Conservation (phyloP, 371 early-diverging fungal species). For the Lichtheimia corymbifera region DNA sequence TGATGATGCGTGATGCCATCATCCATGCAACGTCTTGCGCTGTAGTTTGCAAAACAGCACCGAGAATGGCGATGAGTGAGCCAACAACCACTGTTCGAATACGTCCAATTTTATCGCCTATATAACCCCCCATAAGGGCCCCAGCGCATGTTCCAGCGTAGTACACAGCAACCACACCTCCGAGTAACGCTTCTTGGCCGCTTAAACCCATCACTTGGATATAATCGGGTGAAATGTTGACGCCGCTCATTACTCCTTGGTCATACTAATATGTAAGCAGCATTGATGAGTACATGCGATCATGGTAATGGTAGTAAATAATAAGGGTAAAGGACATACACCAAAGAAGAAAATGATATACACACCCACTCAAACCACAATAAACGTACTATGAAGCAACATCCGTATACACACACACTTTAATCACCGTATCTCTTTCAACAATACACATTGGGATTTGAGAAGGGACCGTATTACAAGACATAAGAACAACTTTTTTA, state of each 20-base stretch:
- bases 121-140: slow-evolving; percentile 46
- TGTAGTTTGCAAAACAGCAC: slow-evolving; percentile 40
- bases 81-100: slow-evolving; percentile 41
- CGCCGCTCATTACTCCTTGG: slow-evolving; percentile 50
- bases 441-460: no score
- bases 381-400: no score
- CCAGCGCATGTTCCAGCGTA: slow-evolving; percentile 39
- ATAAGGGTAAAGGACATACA: slow-evolving; percentile 16
- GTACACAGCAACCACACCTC: slow-evolving; percentile 45
- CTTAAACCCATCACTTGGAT: slow-evolving; percentile 34
- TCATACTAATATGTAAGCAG: slow-evolving; percentile 23
- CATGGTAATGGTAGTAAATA: not conserved
- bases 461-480: no score
- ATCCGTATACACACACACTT: no score
- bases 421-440: no score
- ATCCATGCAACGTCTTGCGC: slow-evolving; percentile 47
- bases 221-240: slow-evolving; percentile 44
- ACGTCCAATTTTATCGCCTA: slow-evolving; percentile 43
- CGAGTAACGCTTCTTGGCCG: slow-evolving; percentile 33
- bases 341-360: slow-evolving; percentile 52
- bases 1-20: slow-evolving; percentile 43
- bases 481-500: no score
- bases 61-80: slow-evolving; percentile 32
- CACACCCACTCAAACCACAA: no score
- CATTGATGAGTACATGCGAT: not conserved